Evolutionary conservation across 2,329 filamentous ascomycete species (phyloP), one percentile per base, ranked within the genome.

Genomic region (Ophidiomyces ophidiicola): DNA sequence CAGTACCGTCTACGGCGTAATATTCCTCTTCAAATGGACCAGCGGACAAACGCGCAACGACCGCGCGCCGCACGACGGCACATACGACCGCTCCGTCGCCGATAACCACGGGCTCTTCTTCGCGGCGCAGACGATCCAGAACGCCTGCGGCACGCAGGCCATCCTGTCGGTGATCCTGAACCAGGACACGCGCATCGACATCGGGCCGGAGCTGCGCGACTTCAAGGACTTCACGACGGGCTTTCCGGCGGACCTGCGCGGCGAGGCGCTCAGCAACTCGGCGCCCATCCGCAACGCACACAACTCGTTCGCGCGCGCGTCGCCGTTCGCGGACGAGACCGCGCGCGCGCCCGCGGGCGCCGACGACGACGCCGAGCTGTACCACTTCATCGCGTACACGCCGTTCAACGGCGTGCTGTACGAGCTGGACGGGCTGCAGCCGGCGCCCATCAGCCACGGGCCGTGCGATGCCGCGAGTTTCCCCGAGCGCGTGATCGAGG

Each of bases 331-430:
- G 39, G 86, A 94, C 60, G 90, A 98, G 71, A 92, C 85, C 45
- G 75, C 80, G 50, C 74, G 79, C 7, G 68, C 76, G 7, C 73
- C 74, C 10, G 74, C 72, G 38, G 5, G n/a, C n/a, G 75, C 76
- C n/a, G 77, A 78, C 45, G 71, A 83, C 40, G 86, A 93, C 53
- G 53, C 49, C 0, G 90, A 96, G 55, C 83, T 88, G 19, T 98
- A 92, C 65, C 90, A 98, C 66, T 98, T 98, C 62, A 86, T 98
- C 53, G 90, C 87, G 21, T 98, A 98, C 64, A 87, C 85, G 6
- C 74, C 79, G 39, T 71, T 94, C 49, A 74, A 80, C 55, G 80
- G 79, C 48, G 76, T 67, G 3, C 71, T 98, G 39, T 98, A 94
- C 69, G 90, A 98, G 65, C 73, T 98, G 37, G 90, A 98, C 61